Percentiles rank a stretch among this genome's conserved stretches.
Evolutionary conservation across 345 rosid species (phyloP).

Genomic region (Geranium brycei): DNA sequence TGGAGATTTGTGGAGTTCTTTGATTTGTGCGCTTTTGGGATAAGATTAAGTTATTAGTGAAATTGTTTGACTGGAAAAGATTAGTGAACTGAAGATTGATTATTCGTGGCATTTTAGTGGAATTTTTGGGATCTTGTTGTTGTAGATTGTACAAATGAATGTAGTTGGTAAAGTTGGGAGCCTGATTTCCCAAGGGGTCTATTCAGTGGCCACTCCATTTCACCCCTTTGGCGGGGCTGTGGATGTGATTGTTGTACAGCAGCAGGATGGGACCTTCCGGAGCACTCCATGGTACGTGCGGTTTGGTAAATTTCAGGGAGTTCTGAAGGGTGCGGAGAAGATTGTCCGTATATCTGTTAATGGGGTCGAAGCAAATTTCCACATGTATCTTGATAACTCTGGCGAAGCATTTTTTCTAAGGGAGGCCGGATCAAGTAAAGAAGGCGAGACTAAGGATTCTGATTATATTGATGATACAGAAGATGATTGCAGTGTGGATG

Average conservation of each 20-base stretch:
- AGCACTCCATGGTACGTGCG: constrained; percentile 92
- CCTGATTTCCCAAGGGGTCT: constrained; percentile 69
- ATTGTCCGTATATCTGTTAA: constrained; percentile 64
- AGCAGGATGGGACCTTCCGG: constrained; percentile 67
- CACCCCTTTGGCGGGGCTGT: constrained; percentile 97
- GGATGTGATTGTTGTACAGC: constrained; percentile 81
- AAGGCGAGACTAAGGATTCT: constrained; percentile 14
- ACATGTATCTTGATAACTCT: constrained; percentile 85
- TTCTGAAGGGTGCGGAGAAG: constrained; percentile 77
- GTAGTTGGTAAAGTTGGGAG: constrained; percentile 86
- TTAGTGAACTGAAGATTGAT: neutral
- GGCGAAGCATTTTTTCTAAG: constrained; percentile 82
- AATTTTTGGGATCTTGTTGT: constrained; percentile 7
- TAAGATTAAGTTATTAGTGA: neutral
- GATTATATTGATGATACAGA: constrained; percentile 10
- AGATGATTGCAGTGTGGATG: constrained; percentile 9
- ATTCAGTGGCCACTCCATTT: constrained; percentile 86
- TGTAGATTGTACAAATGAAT: constrained; percentile 42
- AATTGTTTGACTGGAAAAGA: neutral
- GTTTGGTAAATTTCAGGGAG: constrained; percentile 94
- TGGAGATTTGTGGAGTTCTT: neutral
- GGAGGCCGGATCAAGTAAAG: constrained; percentile 47
- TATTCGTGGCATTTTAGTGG: constrained; percentile 6
- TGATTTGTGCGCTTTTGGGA: neutral
- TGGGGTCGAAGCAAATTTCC: constrained; percentile 65